Evolutionary conservation across 1,284 basidiomycete species (phyloP).

Genomic region (Ceratobasidium sp.): DNA sequence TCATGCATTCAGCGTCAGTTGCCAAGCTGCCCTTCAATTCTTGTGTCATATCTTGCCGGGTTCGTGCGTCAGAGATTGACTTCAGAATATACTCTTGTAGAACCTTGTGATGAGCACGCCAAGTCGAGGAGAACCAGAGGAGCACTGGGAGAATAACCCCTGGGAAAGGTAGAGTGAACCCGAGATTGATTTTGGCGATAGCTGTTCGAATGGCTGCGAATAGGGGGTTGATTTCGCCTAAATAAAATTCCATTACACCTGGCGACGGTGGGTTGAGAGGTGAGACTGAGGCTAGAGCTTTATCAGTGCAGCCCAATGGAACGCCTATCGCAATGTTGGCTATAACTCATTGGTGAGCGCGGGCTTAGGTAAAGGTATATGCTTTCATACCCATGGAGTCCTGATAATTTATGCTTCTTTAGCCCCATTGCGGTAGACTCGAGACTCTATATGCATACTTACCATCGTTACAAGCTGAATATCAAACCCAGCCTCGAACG

Average conservation of each 20-base stretch:
- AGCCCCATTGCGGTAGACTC: neutral
- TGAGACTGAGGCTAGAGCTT: neutral
- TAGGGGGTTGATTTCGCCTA: neutral
- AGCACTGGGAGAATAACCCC: constrained; percentile 14
- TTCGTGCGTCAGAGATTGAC: neutral
- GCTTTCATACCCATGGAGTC: neutral
- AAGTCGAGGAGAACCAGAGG: constrained; percentile 1
- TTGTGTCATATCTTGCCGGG: neutral
- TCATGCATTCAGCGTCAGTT: constrained; percentile 15
- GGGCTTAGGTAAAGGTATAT: neutral
- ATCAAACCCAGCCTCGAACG: neutral
- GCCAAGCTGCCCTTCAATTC: neutral
- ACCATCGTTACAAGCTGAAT: neutral
- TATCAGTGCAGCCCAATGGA: neutral
- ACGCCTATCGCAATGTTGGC: neutral
- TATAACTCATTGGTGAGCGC: neutral
- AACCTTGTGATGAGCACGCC: neutral
- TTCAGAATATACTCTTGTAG: neutral
- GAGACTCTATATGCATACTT: neutral
- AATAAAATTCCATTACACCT: neutral
- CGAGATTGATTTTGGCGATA: neutral
- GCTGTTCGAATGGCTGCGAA: neutral
- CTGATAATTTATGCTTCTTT: neutral
- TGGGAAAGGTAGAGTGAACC: neutral
- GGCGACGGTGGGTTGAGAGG: neutral